Conservation (phyloP, 345 rosid species). For the Hibiscus mutabilis region DNA sequence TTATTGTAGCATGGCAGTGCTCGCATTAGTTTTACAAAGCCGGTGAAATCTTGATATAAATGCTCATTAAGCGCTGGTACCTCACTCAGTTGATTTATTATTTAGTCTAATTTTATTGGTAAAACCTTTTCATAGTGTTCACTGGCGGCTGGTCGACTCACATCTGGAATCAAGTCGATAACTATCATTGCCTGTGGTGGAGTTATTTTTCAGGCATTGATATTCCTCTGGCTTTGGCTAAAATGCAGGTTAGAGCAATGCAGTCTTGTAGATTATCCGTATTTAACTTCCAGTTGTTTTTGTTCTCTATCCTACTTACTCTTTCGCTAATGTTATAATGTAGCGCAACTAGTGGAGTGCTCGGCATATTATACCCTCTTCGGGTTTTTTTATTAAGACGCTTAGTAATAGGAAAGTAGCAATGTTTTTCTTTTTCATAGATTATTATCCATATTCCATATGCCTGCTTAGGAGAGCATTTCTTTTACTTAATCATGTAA, state of each 20-base stretch:
- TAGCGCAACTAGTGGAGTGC: conserved; percentile 59
- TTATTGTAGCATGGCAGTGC: not conserved
- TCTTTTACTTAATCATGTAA: not conserved
- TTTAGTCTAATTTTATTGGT: conserved; percentile 8
- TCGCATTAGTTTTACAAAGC: not conserved
- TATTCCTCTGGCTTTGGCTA: conserved; percentile 70
- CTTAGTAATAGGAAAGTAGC: not conserved
- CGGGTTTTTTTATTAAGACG: not conserved
- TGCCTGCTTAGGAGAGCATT: not conserved
- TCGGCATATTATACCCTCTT: conserved; percentile 48
- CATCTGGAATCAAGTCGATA: conserved; percentile 37
- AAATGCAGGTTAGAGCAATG: conserved; percentile 43
- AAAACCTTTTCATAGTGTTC: conserved; percentile 51
- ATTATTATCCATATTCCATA: not conserved
- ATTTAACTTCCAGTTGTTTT: conserved; percentile 1
- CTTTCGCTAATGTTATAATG: conserved; percentile 7
- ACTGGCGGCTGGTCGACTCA: conserved; percentile 62
- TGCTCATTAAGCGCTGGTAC: not conserved
- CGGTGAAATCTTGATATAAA: not conserved
- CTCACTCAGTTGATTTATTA: not conserved
- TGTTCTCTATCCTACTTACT: conserved; percentile 3
- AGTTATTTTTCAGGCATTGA: conserved; percentile 55
- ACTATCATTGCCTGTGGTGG: conserved; percentile 46
- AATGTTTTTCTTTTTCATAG: not conserved
- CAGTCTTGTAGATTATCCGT: not conserved